Percentiles rank a stretch among this genome's conserved stretches.
Evolutionary conservation across 2,329 filamentous ascomycete species (phyloP).

Genomic region (Cladorrhinum sp.): DNA sequence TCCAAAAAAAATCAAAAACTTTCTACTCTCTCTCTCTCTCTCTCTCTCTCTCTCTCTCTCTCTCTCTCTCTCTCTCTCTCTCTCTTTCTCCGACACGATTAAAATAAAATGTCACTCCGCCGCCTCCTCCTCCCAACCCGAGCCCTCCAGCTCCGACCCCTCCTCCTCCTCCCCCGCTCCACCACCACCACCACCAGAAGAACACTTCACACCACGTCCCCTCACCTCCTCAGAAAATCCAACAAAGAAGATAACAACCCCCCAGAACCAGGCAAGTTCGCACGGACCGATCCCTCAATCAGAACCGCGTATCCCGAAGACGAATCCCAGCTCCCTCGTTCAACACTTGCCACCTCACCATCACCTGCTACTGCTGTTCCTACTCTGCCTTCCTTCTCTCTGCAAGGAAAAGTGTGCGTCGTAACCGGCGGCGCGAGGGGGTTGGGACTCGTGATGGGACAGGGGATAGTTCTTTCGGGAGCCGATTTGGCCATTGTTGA

Average conservation of each 20-base stretch:
- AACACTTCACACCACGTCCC: not conserved
- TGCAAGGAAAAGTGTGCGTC: slow-evolving; percentile 77
- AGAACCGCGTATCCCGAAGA: slow-evolving; percentile 76
- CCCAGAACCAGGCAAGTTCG: slow-evolving; percentile 55
- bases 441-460: slow-evolving; percentile 83
- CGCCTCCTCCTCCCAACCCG: no score
- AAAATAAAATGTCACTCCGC: no score
- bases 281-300: slow-evolving; percentile 76
- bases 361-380: no score
- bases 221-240: not conserved
- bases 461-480: slow-evolving; percentile 84
- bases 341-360: slow-evolving; percentile 62
- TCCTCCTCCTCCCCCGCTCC: no score
- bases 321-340: slow-evolving; percentile 63
- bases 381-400: slow-evolving; percentile 79
- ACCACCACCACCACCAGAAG: no score
- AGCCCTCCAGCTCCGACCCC: no score
- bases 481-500: slow-evolving; percentile 90
- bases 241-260: not conserved
- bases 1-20: no score
- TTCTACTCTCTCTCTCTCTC: no score
- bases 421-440: slow-evolving; percentile 90
- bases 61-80: no score
- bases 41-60: no score
- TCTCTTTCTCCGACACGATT: no score